Base-by-base conservation (phyloP, 352 stramenopile species). In the Phytopythium vexans region DNA sequence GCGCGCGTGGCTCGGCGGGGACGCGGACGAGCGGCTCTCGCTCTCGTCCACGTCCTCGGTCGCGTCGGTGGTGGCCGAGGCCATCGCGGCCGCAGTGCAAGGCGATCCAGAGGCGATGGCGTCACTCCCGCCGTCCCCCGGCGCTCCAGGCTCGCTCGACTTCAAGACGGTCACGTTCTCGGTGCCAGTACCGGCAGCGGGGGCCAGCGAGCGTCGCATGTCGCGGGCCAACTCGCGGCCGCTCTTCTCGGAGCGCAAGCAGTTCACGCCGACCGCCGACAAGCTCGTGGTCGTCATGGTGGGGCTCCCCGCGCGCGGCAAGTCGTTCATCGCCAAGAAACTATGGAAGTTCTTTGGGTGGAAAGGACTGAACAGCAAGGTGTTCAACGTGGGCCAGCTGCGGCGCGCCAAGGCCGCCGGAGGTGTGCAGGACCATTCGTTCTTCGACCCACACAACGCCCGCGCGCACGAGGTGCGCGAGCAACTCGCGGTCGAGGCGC, bases 281-380 rank as follows among this genome's bases (percentile, higher is more conserved):
- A 98, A 98, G 56, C 74, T 98, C 11, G 89, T 98, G 49, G 82
- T 98, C 33, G 86, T 98, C 16, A 98, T 98, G 90, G 94, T 98
- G 27, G 95, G 95, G 0, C 64, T 98, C 7, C 95, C 95, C 0
- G 95, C 89, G 1, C 94, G 92, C 8, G 95, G 95, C 46, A 98
- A 98, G 66, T 98, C 94, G 49, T 97, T 97, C 65, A 98, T 98
- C 62, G 89, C 92, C 49, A 96, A 97, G 62, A 96, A 96, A 53
- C 68, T 92, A 2, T 77, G 70, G 51, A 89, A 89, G 60, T 90
- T 89, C 54, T 68, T 90, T 21, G 82, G 68, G 52, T 93, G 82
- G 82, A 93, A 91, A 51, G 82, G 82, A n/a, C 66, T 86, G 41
- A 70, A 82, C 56, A 78, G 66, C 45, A 66, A 89, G 37, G 92